Conservation (phyloP, 352 stramenopile species). For the Stramenopiles sp. region DNA sequence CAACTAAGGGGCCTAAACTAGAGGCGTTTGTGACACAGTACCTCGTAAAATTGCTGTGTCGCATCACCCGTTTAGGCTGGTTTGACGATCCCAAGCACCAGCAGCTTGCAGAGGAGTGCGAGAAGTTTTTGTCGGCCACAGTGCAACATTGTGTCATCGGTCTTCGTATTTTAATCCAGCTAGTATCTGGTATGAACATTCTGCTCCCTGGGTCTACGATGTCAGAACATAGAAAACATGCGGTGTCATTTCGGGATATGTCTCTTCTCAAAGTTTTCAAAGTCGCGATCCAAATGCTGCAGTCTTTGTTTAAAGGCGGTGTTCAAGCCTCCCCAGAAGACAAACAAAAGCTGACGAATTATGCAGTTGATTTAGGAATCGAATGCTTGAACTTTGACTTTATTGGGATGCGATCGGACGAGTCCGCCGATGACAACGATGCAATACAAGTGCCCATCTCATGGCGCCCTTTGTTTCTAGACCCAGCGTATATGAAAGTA, state of each 20-base stretch:
- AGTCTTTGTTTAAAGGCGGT: slow-evolving; percentile 74
- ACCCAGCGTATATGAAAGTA: slow-evolving; percentile 73
- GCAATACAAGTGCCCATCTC: slow-evolving; percentile 86
- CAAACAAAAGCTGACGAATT: slow-evolving; percentile 72
- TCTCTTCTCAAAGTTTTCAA: slow-evolving; percentile 87
- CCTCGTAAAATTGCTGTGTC: slow-evolving; percentile 89
- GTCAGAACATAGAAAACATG: slow-evolving; percentile 90
- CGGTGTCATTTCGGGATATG: slow-evolving; percentile 87
- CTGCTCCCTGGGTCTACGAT: slow-evolving; percentile 58
- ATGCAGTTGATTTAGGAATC: slow-evolving; percentile 67
- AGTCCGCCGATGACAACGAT: slow-evolving; percentile 86
- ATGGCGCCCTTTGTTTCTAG: slow-evolving; percentile 79
- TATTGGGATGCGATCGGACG: slow-evolving; percentile 93
- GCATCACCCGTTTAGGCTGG: slow-evolving; percentile 96
- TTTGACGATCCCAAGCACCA: slow-evolving; percentile 85
- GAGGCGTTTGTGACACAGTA: slow-evolving; percentile 78
- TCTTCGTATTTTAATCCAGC: slow-evolving; percentile 87
- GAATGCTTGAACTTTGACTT: slow-evolving; percentile 96
- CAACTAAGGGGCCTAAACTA: slow-evolving; percentile 73
- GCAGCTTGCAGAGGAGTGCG: slow-evolving; percentile 88
- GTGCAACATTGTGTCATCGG: slow-evolving; percentile 93
- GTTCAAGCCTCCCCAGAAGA: slow-evolving; percentile 51
- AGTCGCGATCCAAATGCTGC: slow-evolving; percentile 79
- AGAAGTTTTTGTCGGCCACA: slow-evolving; percentile 87
- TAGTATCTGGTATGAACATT: slow-evolving; percentile 89